Evolutionary conservation across 75 land plant genomes (phyloP).

Genomic region (Ceratopteris richardii): DNA sequence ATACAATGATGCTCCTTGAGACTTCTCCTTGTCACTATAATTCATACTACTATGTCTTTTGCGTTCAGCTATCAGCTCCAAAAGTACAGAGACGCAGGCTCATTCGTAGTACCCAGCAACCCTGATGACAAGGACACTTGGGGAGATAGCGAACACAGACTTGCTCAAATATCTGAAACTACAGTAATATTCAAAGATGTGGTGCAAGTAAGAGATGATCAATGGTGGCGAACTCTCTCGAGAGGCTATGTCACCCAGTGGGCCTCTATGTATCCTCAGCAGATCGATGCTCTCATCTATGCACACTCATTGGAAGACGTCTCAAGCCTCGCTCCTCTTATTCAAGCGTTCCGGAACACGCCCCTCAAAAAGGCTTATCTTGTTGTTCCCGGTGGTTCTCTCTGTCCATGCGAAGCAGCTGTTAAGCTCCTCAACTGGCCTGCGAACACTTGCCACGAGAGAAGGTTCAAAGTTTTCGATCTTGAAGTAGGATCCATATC

Average conservation of each 20-base stretch:
- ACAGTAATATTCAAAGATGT: constrained; percentile 94
- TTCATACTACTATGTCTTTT: too few relatives aligned
- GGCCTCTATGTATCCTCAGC: constrained; percentile 98
- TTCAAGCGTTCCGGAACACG: constrained; percentile 66
- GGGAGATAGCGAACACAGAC: constrained; percentile 98
- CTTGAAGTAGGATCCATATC: constrained; percentile 51
- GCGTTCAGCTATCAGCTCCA: constrained; percentile 79
- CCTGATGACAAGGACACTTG: constrained; percentile 88
- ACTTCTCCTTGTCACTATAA: too few relatives aligned
- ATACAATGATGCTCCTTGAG: too few relatives aligned
- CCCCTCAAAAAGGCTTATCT: constrained; percentile 78
- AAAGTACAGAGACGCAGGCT: constrained; percentile 85
- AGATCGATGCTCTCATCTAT: constrained; percentile 80
- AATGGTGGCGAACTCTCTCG: constrained; percentile 93
- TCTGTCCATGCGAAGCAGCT: constrained; percentile 89
- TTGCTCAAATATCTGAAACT: constrained; percentile 93
- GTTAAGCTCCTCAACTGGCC: constrained; percentile 60
- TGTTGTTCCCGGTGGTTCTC: constrained; percentile 68
- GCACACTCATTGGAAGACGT: constrained; percentile 81
- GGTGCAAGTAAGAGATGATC: constrained; percentile 89
- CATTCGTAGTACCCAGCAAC: constrained; percentile 84
- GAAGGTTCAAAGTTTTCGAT: constrained; percentile 92
- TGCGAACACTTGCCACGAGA: constrained; percentile 56
- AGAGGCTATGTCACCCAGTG: constrained; percentile 91
- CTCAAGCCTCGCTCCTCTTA: constrained; percentile 64